These are phyloP conservation scores for Withania somnifera DNA, from an alignment of 305 asterid species.

Conservation along the genomic window DNA sequence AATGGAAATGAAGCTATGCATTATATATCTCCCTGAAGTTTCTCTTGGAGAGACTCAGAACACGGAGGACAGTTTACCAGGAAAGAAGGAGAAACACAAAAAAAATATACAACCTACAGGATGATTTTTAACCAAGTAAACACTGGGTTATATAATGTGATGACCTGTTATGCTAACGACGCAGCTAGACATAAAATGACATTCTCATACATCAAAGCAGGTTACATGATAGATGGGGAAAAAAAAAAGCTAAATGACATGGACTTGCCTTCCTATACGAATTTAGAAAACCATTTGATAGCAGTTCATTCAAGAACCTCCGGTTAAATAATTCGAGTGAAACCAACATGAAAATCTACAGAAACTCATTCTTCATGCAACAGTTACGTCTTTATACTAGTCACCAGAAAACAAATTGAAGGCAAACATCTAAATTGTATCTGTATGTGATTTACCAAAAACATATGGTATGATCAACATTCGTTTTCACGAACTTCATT, in stretches of 20 bases:
- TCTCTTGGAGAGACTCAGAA: background rate
- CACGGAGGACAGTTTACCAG: background rate
- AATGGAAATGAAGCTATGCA: background rate
- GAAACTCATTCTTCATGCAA: background rate
- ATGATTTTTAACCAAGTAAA: background rate
- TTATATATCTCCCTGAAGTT: background rate
- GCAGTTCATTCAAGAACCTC: background rate
- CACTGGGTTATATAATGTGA: background rate
- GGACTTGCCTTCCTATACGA: background rate
- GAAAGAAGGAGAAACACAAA: background rate
- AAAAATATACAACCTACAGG: background rate
- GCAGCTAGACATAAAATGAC: background rate
- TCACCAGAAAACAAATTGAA: background rate
- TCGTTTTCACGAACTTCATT: background rate
- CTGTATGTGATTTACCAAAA: background rate
- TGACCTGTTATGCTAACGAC: background rate
- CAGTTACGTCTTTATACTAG: background rate
- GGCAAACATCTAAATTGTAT: background rate
- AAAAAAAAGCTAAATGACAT: background rate
- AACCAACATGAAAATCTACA: background rate
- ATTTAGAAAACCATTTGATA: background rate
- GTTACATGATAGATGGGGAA: background rate
- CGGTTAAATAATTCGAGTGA: background rate
- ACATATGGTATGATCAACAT: background rate
- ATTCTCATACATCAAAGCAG: background rate